These are phyloP conservation scores for Houttuynia cordata DNA, from an alignment of 164 flowering plant species.

Conservation along the genomic window DNA sequence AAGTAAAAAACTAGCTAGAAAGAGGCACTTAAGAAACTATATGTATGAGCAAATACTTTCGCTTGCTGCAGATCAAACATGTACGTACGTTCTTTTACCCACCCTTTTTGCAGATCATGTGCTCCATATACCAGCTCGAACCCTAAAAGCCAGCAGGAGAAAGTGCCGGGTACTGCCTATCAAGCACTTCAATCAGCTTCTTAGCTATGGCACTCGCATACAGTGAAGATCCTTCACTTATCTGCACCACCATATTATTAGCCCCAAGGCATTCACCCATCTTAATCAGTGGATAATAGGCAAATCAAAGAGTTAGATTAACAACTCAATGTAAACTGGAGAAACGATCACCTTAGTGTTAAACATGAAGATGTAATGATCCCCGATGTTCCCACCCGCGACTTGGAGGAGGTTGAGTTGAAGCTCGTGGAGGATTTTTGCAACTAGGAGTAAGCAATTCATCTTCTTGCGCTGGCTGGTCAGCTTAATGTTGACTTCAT, in stretches of 20 bases:
- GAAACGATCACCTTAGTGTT: constrained; percentile 59
- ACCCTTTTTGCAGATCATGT: no score
- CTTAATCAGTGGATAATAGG: not conserved
- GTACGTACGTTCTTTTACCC: no score
- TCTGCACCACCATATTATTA: constrained; percentile 47
- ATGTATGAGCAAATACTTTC: no score
- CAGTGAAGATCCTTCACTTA: constrained; percentile 71
- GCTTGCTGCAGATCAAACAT: no score
- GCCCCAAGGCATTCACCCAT: not conserved
- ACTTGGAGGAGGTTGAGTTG: constrained; percentile 85
- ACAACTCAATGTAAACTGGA: not conserved
- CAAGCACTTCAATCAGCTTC: constrained; percentile 69
- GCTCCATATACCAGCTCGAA: not conserved
- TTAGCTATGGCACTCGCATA: constrained; percentile 89
- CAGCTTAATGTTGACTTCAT: constrained; percentile 84
- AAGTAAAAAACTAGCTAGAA: no score
- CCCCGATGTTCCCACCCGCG: constrained; percentile 88
- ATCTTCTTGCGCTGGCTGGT: constrained; percentile 61
- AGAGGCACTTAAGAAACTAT: no score
- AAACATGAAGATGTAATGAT: constrained; percentile 69
- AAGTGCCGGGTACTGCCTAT: constrained; percentile 43
- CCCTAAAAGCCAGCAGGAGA: constrained; percentile 3
- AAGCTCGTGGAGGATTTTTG: constrained; percentile 74
- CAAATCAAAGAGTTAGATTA: not conserved
- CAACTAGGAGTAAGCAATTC: constrained; percentile 65